These are phyloP conservation scores for Starmerella tilneyi DNA, from an alignment of 805 yeast species.

Conservation along the genomic window DNA sequence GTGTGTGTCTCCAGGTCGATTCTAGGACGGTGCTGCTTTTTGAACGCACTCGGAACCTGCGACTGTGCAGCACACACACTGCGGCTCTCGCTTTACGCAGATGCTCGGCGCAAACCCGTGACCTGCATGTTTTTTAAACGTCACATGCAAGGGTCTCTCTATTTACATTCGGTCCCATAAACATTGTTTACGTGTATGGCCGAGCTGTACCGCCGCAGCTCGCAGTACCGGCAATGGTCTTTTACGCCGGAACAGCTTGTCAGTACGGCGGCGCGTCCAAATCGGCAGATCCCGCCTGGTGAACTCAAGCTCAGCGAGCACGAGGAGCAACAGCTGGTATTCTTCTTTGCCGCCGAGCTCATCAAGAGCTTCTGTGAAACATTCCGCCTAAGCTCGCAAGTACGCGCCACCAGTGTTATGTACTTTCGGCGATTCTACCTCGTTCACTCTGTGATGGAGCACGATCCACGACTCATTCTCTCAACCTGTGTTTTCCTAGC, in stretches of 20 bases:
- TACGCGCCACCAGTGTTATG: slow-evolving; percentile 72
- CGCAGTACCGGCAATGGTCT: slow-evolving; percentile 83
- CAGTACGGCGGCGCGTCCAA: slow-evolving; percentile 40
- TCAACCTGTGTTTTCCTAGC: slow-evolving; percentile 78
- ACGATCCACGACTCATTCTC: slow-evolving; percentile 74
- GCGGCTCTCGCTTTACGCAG: too few relatives aligned
- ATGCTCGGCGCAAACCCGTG: too few relatives aligned
- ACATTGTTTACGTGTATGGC: slow-evolving; percentile 40
- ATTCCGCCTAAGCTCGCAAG: slow-evolving; percentile 79
- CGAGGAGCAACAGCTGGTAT: slow-evolving; percentile 62
- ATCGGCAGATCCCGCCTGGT: slow-evolving; percentile 32
- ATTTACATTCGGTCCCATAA: neutral
- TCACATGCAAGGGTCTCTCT: too few relatives aligned
- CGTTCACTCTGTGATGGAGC: slow-evolving; percentile 71
- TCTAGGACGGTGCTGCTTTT: too few relatives aligned
- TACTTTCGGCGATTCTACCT: slow-evolving; percentile 75
- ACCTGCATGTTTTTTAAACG: too few relatives aligned
- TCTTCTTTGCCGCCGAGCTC: slow-evolving; percentile 57
- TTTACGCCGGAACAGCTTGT: slow-evolving; percentile 51
- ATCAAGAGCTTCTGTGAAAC: slow-evolving; percentile 59
- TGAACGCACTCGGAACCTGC: too few relatives aligned
- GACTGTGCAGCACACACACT: too few relatives aligned
- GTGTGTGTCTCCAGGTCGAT: too few relatives aligned
- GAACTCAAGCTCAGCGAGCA: slow-evolving; percentile 42
- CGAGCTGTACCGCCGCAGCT: slow-evolving; percentile 76